These are phyloP conservation scores for Fagopyrum tataricum DNA, from an alignment of 148 eudicot species.

Conservation along the genomic window DNA sequence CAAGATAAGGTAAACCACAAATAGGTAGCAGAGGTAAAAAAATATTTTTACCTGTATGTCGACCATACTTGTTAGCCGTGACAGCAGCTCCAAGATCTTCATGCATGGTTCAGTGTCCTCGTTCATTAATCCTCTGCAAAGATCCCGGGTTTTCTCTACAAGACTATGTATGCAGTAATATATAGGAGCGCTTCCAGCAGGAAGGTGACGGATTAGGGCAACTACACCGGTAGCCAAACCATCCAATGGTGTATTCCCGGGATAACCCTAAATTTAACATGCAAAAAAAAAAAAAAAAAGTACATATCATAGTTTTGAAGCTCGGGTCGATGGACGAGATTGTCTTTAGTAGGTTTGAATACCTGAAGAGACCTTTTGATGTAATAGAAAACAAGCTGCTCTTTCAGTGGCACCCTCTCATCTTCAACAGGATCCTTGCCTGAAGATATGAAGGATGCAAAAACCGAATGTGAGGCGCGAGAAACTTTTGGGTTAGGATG, in stretches of 20 bases:
- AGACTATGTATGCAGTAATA: conserved; percentile 67
- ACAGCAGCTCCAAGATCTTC: conserved; percentile 64
- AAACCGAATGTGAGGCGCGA: conserved; percentile 74
- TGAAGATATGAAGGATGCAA: conserved; percentile 71
- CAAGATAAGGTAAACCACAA: background rate
- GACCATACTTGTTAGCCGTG: conserved; percentile 56
- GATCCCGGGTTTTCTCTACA: conserved; percentile 49
- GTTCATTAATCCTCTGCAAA: conserved; percentile 27
- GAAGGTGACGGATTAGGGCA: conserved; percentile 83
- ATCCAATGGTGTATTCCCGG: conserved; percentile 81
- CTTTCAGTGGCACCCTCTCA: conserved; percentile 65
- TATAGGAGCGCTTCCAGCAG: conserved; percentile 83
- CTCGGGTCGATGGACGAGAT: background rate
- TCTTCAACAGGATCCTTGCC: conserved; percentile 49
- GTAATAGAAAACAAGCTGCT: conserved; percentile 90
- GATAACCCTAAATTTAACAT: conserved; percentile 48
- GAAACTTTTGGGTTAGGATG: conserved; percentile 84
- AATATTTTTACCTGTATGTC: conserved; percentile 63
- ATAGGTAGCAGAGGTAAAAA: background rate
- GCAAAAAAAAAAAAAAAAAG: too few relatives aligned
- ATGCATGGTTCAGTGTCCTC: conserved; percentile 52
- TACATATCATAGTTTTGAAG: background rate
- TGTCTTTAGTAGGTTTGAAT: conserved; percentile 13
- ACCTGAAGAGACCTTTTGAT: conserved; percentile 88
- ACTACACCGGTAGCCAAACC: conserved; percentile 88